Conservation (phyloP, 345 rosid genomes). For the Camelina hispida region DNA sequence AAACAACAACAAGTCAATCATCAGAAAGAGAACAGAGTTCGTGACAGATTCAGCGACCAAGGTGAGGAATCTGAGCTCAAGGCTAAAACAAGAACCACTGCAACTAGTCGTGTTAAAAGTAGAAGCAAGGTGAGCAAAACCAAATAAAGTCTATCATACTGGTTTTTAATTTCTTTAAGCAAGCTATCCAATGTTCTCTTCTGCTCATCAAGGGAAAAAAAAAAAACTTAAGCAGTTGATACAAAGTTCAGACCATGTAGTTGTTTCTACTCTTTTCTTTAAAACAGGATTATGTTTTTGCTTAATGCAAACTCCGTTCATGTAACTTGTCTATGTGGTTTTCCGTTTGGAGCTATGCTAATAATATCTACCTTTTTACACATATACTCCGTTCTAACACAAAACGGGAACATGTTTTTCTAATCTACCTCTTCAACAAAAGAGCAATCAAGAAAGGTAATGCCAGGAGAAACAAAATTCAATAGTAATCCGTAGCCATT, state of each 20-base stretch:
- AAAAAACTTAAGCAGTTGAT: not conserved
- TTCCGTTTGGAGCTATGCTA: conserved; percentile 28
- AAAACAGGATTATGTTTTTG: conserved; percentile 29
- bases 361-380: conserved; percentile 33
- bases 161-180: conserved; percentile 10
- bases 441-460: not conserved
- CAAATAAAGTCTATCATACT: conserved; percentile 38
- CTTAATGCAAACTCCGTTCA: conserved; percentile 37
- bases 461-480: not conserved
- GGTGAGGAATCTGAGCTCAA: conserved; percentile 46
- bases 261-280: conserved; percentile 17
- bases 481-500: conserved; percentile 15
- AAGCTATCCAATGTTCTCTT: conserved; percentile 23
- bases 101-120: conserved; percentile 52
- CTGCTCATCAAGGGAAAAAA: not conserved
- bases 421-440: not conserved
- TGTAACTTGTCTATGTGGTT: conserved; percentile 29
- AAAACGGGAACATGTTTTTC: conserved; percentile 8
- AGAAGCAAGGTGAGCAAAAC: conserved; percentile 54
- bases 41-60: conserved; percentile 38
- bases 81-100: conserved; percentile 47
- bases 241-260: conserved; percentile 30
- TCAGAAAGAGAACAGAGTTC: conserved; percentile 43
- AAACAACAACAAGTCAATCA: conserved; percentile 49
- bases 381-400: conserved; percentile 31